Percentiles rank a stretch among this genome's conserved stretches.
phyloP scores from a whole-genome alignment of 108 stramenopile genomes.

The Nitzschia sp. region DNA sequence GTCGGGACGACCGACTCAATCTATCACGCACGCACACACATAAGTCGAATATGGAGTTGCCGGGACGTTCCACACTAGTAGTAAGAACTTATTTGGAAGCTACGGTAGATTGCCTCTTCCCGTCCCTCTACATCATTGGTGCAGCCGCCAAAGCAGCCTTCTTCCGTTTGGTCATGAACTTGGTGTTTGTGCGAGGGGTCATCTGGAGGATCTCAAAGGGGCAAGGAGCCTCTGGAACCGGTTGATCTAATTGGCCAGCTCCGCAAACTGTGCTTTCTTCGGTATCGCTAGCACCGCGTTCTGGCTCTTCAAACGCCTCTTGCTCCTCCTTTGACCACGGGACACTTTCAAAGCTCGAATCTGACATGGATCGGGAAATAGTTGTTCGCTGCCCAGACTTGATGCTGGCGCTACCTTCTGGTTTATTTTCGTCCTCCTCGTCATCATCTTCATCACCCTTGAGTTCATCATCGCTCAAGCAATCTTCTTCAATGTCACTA shows the following conservation, averaged over 20 bases:
- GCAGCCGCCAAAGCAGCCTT: not conserved
- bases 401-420: not conserved
- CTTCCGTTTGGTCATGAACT: not conserved
- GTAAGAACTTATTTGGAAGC: too few species aligned
- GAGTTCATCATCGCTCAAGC: slow-evolving; percentile 3
- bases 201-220: slow-evolving; percentile 1
- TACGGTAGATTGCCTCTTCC: too few species aligned
- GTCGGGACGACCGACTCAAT: too few species aligned
- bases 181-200: not conserved
- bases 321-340: not conserved
- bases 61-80: too few species aligned
- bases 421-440: not conserved
- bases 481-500: not conserved
- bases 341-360: not conserved
- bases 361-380: not conserved
- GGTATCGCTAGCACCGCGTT: not conserved
- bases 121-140: too few species aligned
- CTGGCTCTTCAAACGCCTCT: not conserved
- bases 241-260: not conserved
- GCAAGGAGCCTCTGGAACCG: not conserved
- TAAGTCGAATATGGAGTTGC: too few species aligned
- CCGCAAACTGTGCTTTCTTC: not conserved
- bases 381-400: not conserved
- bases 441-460: not conserved
- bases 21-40: too few species aligned